phyloP scores from a whole-genome alignment of 352 stramenopile genomes.

The Phytopythium kandeliae region DNA sequence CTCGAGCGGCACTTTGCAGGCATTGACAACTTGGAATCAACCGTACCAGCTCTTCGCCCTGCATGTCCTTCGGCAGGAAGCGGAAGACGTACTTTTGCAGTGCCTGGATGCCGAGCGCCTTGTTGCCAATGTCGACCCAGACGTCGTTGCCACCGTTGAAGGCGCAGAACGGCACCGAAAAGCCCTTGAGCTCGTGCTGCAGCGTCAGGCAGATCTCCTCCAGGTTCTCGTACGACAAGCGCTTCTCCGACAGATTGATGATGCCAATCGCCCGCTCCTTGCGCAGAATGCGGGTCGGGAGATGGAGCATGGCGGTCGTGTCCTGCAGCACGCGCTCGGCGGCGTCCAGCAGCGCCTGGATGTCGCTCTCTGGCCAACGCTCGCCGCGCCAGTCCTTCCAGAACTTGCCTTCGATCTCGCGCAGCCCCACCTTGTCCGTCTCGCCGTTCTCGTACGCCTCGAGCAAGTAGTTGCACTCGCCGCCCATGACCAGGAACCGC shows the following conservation, averaged over 20 bases:
- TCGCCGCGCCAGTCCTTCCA: conserved; percentile 83
- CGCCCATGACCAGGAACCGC: conserved; percentile 91
- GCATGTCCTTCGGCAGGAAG: conserved; percentile 70
- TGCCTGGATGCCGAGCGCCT: conserved; percentile 90
- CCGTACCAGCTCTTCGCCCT: conserved; percentile 58
- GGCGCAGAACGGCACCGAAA: conserved; percentile 89
- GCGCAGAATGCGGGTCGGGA: conserved; percentile 83
- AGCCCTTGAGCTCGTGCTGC: conserved; percentile 82
- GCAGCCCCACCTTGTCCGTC: conserved; percentile 42
- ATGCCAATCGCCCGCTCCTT: conserved; percentile 94
- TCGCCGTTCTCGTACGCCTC: conserved; percentile 49
- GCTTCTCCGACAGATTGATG: conserved; percentile 82
- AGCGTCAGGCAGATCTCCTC: conserved; percentile 93
- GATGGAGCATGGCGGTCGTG: conserved; percentile 73
- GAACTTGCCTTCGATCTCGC: conserved; percentile 50
- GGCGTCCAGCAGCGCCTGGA: conserved; percentile 83
- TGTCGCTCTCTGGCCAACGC: conserved; percentile 82
- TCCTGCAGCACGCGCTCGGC: conserved; percentile 68
- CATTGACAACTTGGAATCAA: too few species aligned
- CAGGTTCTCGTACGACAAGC: conserved; percentile 87
- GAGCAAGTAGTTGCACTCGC: conserved; percentile 96
- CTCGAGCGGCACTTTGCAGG: too few species aligned
- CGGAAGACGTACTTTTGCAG: conserved; percentile 84
- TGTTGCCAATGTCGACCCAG: conserved; percentile 97
- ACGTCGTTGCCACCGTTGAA: conserved; percentile 96